Conservation (phyloP, 2,329 filamentous ascomycete species). For the Tolypocladium endophyticum region DNA sequence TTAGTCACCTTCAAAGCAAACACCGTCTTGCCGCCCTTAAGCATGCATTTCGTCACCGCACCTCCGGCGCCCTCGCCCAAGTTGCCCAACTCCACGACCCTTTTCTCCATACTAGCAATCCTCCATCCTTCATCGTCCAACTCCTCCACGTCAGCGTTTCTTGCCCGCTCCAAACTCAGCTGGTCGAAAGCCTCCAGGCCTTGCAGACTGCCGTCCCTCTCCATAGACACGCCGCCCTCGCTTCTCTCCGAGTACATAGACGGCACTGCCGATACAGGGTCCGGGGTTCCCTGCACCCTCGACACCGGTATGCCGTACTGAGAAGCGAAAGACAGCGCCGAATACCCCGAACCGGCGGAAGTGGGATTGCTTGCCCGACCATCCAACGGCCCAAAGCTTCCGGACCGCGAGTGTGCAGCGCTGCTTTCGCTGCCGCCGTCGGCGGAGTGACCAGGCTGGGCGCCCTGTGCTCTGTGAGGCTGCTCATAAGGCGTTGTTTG, state of each 20-base stretch:
- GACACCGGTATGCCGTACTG: conserved; percentile 58
- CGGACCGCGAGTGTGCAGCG: conserved; percentile 67
- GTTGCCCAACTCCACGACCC: conserved; percentile 80
- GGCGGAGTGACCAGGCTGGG: conserved; percentile 52
- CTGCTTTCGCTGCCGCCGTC: conserved; percentile 73
- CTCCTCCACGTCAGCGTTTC: conserved; percentile 83
- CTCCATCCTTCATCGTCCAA: conserved; percentile 92
- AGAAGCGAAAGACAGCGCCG: conserved; percentile 68
- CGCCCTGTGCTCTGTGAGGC: conserved; percentile 38
- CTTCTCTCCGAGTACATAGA: conserved; percentile 75
- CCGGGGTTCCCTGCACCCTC: conserved; percentile 58
- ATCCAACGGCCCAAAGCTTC: conserved; percentile 71
- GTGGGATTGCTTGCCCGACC: conserved; percentile 70
- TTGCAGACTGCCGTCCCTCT: conserved; percentile 71
- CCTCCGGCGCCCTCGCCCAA: conserved; percentile 92
- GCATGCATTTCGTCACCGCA: conserved; percentile 81
- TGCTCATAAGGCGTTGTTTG: conserved; percentile 62
- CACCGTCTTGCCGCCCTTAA: conserved; percentile 85
- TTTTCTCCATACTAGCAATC: conserved; percentile 78
- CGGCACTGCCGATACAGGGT: conserved; percentile 80
- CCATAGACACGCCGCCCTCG: conserved; percentile 66
- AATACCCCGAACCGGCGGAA: conserved; percentile 81
- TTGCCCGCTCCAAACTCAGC: conserved; percentile 69
- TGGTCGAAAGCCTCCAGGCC: conserved; percentile 71
- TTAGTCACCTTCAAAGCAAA: conserved; percentile 84